Conservation (phyloP, 2,329 filamentous ascomycete genomes). For the Ceratocystiopsis brevicomis region DNA sequence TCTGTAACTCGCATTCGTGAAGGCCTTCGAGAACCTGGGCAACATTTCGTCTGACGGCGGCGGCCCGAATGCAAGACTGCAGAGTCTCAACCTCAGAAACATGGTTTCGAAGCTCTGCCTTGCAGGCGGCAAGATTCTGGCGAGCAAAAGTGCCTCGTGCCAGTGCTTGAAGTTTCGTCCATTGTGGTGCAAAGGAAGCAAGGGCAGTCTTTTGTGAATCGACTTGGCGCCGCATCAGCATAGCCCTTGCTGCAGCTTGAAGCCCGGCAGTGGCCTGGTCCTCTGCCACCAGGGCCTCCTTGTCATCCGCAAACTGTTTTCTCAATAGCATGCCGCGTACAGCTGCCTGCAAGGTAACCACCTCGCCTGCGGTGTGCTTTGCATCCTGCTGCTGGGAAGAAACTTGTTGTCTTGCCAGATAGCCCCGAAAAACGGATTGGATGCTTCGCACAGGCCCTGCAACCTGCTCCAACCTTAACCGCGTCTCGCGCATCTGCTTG, state of each 20-base stretch:
- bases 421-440: slow-evolving; percentile 48
- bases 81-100: slow-evolving; percentile 25
- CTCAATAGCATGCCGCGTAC: slow-evolving; percentile 49
- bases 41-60: slow-evolving; percentile 32
- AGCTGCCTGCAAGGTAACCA: slow-evolving; percentile 44
- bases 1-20: slow-evolving; percentile 23
- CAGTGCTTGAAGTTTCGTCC: slow-evolving; percentile 29
- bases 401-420: slow-evolving; percentile 40
- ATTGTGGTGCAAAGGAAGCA: slow-evolving; percentile 27
- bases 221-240: slow-evolving; percentile 37
- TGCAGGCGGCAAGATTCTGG: slow-evolving; percentile 23
- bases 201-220: slow-evolving; percentile 31
- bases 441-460: slow-evolving; percentile 46
- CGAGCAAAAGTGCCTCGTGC: slow-evolving; percentile 30
- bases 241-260: slow-evolving; percentile 48
- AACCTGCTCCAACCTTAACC: slow-evolving; percentile 40
- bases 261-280: slow-evolving; percentile 32
- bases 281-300: slow-evolving; percentile 31
- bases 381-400: slow-evolving; percentile 37
- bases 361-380: slow-evolving; percentile 28
- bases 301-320: slow-evolving; percentile 32
- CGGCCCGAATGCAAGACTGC: slow-evolving; percentile 34
- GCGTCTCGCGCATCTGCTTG: slow-evolving; percentile 34
- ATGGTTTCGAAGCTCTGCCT: slow-evolving; percentile 28
- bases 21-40: slow-evolving; percentile 29